phyloP scores from a whole-genome alignment of 2,329 filamentous ascomycete genomes.

The Hypocrella siamensis region DNA sequence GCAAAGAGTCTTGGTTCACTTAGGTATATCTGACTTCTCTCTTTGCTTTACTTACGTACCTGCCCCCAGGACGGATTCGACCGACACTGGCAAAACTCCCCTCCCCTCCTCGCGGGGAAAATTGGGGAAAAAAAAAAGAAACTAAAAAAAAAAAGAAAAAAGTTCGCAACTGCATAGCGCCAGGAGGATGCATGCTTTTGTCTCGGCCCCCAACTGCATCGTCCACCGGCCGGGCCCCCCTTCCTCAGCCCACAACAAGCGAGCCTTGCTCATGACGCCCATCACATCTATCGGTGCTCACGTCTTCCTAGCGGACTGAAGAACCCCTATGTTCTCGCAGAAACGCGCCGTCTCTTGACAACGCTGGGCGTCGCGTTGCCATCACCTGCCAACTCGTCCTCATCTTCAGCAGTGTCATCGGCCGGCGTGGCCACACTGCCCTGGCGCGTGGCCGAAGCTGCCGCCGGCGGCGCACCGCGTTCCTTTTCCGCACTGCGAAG shows the following conservation, averaged over 20 bases:
- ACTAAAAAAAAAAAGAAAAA: neutral
- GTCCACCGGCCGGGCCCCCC: no score
- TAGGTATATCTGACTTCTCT: neutral
- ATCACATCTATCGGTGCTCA: no score
- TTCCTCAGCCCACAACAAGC: no score
- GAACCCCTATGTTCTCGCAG: slow-evolving; percentile 15
- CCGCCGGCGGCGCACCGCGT: slow-evolving; percentile 19
- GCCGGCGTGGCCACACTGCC: slow-evolving; percentile 23
- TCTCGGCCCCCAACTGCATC: neutral
- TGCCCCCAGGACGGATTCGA: neutral
- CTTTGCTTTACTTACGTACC: neutral
- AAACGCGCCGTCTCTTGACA: slow-evolving; percentile 20
- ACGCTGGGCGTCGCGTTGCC: slow-evolving; percentile 16
- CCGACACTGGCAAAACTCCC: neutral
- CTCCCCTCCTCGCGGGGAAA: no score
- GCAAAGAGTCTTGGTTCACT: no score
- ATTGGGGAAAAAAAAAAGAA: neutral
- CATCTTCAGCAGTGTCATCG: slow-evolving; percentile 32
- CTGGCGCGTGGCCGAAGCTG: slow-evolving; percentile 15
- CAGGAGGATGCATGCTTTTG: neutral
- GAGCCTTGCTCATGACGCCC: no score
- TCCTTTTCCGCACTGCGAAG: slow-evolving; percentile 60
- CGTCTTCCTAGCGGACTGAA: neutral
- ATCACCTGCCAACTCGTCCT: slow-evolving; percentile 30
- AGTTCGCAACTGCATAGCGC: neutral